phyloP scores from a whole-genome alignment of 164 flowering plant species.

The Houttuynia cordata region DNA sequence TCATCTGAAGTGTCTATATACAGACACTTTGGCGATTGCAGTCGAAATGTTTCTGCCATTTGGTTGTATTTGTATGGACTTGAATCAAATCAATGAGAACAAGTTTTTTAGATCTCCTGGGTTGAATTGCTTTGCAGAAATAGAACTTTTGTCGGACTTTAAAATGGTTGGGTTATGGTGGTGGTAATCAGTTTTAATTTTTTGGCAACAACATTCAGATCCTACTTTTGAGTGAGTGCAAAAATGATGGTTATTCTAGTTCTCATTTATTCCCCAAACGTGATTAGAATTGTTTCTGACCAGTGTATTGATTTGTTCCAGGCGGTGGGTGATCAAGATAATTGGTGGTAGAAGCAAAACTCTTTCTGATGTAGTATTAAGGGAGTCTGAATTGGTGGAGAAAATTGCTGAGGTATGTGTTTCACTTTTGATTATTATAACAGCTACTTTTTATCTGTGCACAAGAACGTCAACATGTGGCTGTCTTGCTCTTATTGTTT shows the following conservation, averaged over 20 bases:
- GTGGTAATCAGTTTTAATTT: background rate
- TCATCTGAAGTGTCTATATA: too few relatives aligned
- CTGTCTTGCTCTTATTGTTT: too few relatives aligned
- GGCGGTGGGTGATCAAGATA: conserved; percentile 85
- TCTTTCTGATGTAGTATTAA: conserved; percentile 41
- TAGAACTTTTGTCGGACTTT: background rate
- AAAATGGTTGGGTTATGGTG: background rate
- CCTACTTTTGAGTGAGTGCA: background rate
- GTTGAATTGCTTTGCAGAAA: too few relatives aligned
- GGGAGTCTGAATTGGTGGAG: conserved; percentile 78
- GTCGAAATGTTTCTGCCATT: too few relatives aligned
- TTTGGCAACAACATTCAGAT: too few relatives aligned
- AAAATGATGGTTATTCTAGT: background rate
- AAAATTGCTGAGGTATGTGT: conserved; percentile 75
- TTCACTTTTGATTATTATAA: conserved; percentile 3
- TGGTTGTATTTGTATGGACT: too few relatives aligned
- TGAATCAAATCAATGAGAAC: too few relatives aligned
- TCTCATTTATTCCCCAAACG: background rate
- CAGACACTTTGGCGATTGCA: too few relatives aligned
- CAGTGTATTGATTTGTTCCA: conserved; percentile 18
- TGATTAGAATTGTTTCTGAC: conserved; percentile 1
- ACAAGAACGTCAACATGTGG: too few relatives aligned
- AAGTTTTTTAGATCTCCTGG: too few relatives aligned
- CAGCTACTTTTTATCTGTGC: too few relatives aligned
- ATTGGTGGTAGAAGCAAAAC: conserved; percentile 32